Conservation (phyloP, 2,329 filamentous ascomycete species). For the Gnomoniopsis smithogilvyi region DNA sequence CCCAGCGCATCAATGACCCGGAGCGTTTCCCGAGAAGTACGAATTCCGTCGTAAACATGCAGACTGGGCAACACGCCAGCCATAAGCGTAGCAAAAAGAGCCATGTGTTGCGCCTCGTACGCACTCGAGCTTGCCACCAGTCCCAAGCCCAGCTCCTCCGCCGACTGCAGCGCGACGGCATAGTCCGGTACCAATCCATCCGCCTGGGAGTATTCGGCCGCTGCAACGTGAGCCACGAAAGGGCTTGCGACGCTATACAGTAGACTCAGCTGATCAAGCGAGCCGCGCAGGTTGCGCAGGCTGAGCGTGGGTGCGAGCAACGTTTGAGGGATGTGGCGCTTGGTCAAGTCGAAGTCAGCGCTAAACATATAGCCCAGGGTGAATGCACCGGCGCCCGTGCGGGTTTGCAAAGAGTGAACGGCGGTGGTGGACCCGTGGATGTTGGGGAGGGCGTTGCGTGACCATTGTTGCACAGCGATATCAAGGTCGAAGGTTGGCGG, state of each 20-base stretch:
- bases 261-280: slow-evolving; percentile 86
- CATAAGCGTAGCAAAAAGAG: slow-evolving; percentile 69
- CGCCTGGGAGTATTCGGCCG: slow-evolving; percentile 73
- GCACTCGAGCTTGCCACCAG: slow-evolving; percentile 81
- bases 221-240: slow-evolving; percentile 88
- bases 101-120: slow-evolving; percentile 91
- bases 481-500: slow-evolving; percentile 92
- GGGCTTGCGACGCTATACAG: slow-evolving; percentile 91
- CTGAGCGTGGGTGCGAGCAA: slow-evolving; percentile 84
- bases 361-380: slow-evolving; percentile 97
- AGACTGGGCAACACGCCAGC: slow-evolving; percentile 71
- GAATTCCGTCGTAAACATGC: slow-evolving; percentile 76
- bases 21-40: slow-evolving; percentile 68
- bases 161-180: slow-evolving; percentile 70
- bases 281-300: slow-evolving; percentile 74
- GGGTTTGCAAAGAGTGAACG: slow-evolving; percentile 79
- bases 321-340: slow-evolving; percentile 87
- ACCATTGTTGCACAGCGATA: slow-evolving; percentile 76
- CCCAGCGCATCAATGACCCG: slow-evolving; percentile 69
- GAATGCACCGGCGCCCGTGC: slow-evolving; percentile 84
- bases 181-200: slow-evolving; percentile 85
- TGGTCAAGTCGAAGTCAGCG: slow-evolving; percentile 88
- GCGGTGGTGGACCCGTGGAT: slow-evolving; percentile 76
- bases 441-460: slow-evolving; percentile 67
- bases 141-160: slow-evolving; percentile 86